These are phyloP conservation scores for Dryas octopetala DNA, from an alignment of 306 rosid genomes.

Conservation along the genomic window DNA sequence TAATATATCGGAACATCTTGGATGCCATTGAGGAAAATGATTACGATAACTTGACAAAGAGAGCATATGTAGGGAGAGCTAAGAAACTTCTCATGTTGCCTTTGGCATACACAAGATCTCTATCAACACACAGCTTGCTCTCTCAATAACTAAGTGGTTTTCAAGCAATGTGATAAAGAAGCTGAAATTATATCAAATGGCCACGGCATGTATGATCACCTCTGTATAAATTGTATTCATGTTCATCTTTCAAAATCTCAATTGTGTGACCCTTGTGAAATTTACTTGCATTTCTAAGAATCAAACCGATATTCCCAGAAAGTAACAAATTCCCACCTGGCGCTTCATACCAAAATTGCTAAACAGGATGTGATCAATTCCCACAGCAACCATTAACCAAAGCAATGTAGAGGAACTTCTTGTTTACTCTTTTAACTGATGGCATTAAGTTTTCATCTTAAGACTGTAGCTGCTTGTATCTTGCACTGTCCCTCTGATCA, in stretches of 20 bases:
- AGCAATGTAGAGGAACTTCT: no score
- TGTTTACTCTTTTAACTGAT: no score
- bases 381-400: no score
- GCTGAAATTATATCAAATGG: neutral
- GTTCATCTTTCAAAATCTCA: neutral
- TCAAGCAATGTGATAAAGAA: neutral
- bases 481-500: no score
- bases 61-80: constrained; percentile 68
- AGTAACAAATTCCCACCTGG: no score
- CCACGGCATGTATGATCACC: neutral
- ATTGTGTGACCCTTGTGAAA: no score
- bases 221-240: neutral
- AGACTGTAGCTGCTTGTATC: no score
- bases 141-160: constrained; percentile 5
- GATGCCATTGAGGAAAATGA: constrained; percentile 81
- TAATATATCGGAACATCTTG: constrained; percentile 66
- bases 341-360: no score
- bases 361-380: no score
- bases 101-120: constrained; percentile 63
- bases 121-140: constrained; percentile 17
- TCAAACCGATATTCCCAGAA: no score
- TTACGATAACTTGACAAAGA: constrained; percentile 71
- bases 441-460: no score
- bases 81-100: constrained; percentile 68
- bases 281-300: no score